Percentiles rank a stretch among this genome's conserved stretches.
These are phyloP conservation scores for Talaromyces sp. DNA, from an alignment of 2,329 filamentous ascomycete species.

Conservation along the genomic window DNA sequence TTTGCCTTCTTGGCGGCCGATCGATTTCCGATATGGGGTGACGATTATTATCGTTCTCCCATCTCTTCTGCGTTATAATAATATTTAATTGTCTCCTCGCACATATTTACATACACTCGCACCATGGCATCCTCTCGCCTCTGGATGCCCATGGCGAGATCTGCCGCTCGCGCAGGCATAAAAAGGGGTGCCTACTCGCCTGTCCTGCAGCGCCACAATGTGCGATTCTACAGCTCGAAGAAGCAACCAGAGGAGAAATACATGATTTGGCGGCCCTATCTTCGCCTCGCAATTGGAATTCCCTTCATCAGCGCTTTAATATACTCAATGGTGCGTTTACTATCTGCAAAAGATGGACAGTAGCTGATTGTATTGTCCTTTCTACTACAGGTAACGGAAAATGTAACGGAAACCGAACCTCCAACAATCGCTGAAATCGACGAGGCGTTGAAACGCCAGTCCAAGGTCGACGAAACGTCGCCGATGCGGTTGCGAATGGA, in stretches of 20 bases:
- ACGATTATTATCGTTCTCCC: no score
- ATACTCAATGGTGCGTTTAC: constrained; percentile 45
- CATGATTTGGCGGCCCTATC: constrained; percentile 40
- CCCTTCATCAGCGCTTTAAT: constrained; percentile 45
- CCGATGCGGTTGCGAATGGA: constrained; percentile 99
- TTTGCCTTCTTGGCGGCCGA: neutral
- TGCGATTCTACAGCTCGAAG: constrained; percentile 17
- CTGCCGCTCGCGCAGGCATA: constrained; percentile 21
- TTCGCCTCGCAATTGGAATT: constrained; percentile 43
- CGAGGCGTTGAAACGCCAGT: constrained; percentile 70
- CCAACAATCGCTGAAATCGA: constrained; percentile 80
- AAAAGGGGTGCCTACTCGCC: constrained; percentile 15
- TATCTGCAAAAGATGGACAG: neutral
- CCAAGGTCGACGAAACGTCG: constrained; percentile 66
- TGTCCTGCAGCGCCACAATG: constrained; percentile 15
- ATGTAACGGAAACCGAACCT: constrained; percentile 32
- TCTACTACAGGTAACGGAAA: constrained; percentile 31
- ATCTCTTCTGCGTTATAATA: no score
- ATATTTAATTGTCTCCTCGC: no score
- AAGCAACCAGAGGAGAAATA: constrained; percentile 16
- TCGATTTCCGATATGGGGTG: neutral
- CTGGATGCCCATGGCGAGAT: constrained; percentile 29
- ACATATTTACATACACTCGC: no score
- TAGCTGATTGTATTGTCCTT: constrained; percentile 1
- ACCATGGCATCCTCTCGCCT: constrained; percentile 18